Evolutionary conservation across 2,329 filamentous ascomycete genomes (phyloP), one percentile per base, ranked within the genome.

Genomic region (Clarireedia sp.): DNA sequence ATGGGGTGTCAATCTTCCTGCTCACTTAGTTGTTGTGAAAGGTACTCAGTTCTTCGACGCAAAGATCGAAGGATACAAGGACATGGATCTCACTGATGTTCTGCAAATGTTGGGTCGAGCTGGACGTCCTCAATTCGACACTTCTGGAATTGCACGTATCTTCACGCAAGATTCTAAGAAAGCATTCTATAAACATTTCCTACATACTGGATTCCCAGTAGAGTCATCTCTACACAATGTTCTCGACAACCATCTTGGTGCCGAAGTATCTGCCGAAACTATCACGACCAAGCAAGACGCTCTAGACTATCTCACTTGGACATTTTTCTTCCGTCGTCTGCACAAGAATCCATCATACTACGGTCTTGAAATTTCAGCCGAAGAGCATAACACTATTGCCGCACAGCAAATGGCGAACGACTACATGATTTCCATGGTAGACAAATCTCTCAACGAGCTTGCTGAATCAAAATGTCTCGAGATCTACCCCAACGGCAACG

Each of bases 341-440:
- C 94, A 99, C 75, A 99, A 99, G 77, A 99, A 99, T 65, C 94
- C 94, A 1, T 95, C 91, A 0, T 99, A 96, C 73, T 99, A 99
- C 64, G 95, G 95, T 0, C 83, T 99, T 0, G 88, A 96, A 68
- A 94, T 99, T 45, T 89, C 89, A 0, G 86, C 89, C 0, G 91
- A 96, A 64, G 90, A 96, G 64, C 90, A 96, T 72, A 95, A 90
- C 68, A 91, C 86, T 8, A 83, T 90, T 29, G 79, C 82, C 6
- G 92, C 95, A 0, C 92, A 96, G 69, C 81, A 89, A 61, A 77
- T 89, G 57, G 95, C 92, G 3, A 96, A 96, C 64, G 88, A 95
- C 33, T 99, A 88, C 75, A 95, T 99, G 88, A 82, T 97, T 57
- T 82, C 88, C 12, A 84, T 99, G 74, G 92, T 99, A 6, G 89